Evolutionary conservation across 768 basidiomycete species (phyloP), one percentile per base, ranked within the genome.

Genomic region (Piloderma croceum): DNA sequence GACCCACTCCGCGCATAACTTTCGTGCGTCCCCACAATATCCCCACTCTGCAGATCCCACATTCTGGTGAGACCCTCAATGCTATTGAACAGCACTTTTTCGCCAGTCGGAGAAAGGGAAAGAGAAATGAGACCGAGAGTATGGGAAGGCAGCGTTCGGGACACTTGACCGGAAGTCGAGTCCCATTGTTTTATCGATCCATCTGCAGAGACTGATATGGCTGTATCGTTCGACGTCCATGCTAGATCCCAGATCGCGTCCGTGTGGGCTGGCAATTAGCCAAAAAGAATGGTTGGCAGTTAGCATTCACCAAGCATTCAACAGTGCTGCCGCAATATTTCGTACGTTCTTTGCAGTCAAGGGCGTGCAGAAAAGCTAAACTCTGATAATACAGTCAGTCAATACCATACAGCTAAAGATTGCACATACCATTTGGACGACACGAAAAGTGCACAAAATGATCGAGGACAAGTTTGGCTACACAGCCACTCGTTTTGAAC

Each of bases 61-160:
- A 93, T 62, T 34, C 65, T 72, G 1, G 89, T 90, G 21, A 83
- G 74, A 2, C 92, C 92, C 52, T 94, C 91, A 15, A 93, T 68
- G 40, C 83, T 83, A 52, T 90, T 90, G 50, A 81, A 84, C 33
- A 96, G 59, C 0, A 79, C 89, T 22, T 62, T 65, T 34, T 64
- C 68, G 6, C 88, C 92, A 35, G 78, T 70, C 0, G 74, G 70
- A 15, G 81, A 74, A 6, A 77, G 77, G 13, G 87, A 89, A 24
- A 94, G 62, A 5, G 90, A 90, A 13, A 89, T 77, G 48, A 91
- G 77, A 3, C 87, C 91, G 15, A 94, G 79, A 6, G 88, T 80
- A 62, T 94, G 88, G n/a, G 83, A 70, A 25, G 77, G 62, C 45
- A 45, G 72, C 53, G 68, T 70, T 37, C 67, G 67, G 39, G 71